Evolutionary conservation across 1,284 basidiomycete species (phyloP).

Genomic region (Irpex sp.): DNA sequence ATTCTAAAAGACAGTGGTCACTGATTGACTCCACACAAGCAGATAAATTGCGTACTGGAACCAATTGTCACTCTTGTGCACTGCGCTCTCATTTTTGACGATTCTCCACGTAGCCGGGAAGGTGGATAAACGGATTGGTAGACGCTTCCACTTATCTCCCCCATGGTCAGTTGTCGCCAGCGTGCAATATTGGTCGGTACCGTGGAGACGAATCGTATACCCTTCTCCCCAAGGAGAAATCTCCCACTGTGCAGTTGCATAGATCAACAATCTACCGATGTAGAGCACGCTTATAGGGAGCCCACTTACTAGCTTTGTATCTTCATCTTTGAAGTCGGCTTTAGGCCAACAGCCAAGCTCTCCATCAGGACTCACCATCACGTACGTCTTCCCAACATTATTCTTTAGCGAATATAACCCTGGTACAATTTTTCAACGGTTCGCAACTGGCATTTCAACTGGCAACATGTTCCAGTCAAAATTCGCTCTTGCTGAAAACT

Average conservation of each 20-base stretch:
- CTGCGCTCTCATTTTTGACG: neutral
- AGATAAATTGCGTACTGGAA: constrained; percentile 5
- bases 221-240: constrained; percentile 6
- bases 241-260: constrained; percentile 6
- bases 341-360: constrained; percentile 6
- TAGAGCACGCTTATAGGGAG: neutral
- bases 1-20: neutral
- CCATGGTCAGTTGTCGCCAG: neutral
- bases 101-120: constrained; percentile 11
- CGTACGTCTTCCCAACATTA: constrained; percentile 5
- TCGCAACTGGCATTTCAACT: neutral
- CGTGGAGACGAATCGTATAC: constrained; percentile 7
- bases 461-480: constrained; percentile 1
- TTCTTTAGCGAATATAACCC: constrained; percentile 11
- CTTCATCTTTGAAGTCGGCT: neutral
- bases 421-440: neutral
- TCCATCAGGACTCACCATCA: constrained; percentile 3
- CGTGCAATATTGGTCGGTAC: constrained; percentile 11
- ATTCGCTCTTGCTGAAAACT: neutral
- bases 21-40: neutral
- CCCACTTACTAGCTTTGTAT: constrained; percentile 1
- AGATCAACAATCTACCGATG: neutral
- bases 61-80: neutral
- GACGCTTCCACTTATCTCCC: neutral
- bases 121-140: constrained; percentile 1